Evolutionary conservation across 768 basidiomycete species (phyloP), one percentile per base, ranked within the genome.

Genomic region (Agrocybe pediades): DNA sequence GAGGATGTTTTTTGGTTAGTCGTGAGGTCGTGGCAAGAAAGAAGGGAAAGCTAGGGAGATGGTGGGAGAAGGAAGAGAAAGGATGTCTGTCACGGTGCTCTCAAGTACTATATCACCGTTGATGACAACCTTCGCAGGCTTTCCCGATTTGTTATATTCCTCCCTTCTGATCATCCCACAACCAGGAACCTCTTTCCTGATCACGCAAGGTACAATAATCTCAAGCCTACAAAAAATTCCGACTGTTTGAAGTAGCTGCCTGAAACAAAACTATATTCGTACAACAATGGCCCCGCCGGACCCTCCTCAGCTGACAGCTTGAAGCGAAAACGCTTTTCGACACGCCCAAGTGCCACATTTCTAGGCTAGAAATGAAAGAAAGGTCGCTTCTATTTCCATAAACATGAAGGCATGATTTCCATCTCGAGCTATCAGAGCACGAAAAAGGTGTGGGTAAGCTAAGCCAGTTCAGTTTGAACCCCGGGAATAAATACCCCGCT

Each of bases 61-160:
- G 54, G 51, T 51, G 51, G 54, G 53, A 52, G 54, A 53, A 61
- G n/a, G n/a, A 54, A 55, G 50, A 55, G 49, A 29, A 46, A 47
- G 42, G 46, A 42, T 45, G 51, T 25, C 25, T 46, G 53, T 59
- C 58, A 55, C 53, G 44, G 44, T 41, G 30, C 21, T 58, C 26
- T 41, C 26, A 43, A 47, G 55, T 51, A 46, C 30, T 50, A 53
- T 56, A 59, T 46, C 51, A 49, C 51, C 54, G 54, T 59, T 59
- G 52, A 55, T 55, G 50, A 46, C 58, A 49, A 53, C 39, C n/a
- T 51, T 48, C 55, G 41, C 55, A 51, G 49, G 50, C 33, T 53
- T 21, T 26, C 21, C 45, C 42, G 41, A 46, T 54, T 46, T n/a
- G n/a, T n/a, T 41, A 47, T 46, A 36, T 54, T 39, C 3, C 44